Evolutionary conservation across 345 rosid species (phyloP).

Genomic region (Camelina neglecta): DNA sequence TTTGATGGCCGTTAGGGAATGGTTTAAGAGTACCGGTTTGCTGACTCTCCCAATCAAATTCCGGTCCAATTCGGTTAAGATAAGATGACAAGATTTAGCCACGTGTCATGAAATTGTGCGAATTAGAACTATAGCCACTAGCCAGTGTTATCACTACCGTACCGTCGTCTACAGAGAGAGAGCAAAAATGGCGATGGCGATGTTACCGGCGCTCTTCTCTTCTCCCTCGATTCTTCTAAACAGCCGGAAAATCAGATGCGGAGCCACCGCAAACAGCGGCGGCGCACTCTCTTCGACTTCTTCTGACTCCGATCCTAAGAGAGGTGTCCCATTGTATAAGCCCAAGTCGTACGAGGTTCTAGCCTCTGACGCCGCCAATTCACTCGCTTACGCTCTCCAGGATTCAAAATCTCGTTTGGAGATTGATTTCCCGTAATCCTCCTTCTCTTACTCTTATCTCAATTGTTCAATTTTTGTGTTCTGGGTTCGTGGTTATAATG

Average conservation of each 20-base stretch:
- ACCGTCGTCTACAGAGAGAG: slow-evolving; percentile 14
- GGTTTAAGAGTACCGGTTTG: neutral
- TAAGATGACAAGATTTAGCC: slow-evolving; percentile 6
- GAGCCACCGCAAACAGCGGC: slow-evolving; percentile 30
- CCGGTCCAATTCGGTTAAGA: slow-evolving; percentile 34
- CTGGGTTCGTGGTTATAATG: slow-evolving; percentile 21
- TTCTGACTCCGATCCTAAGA: slow-evolving; percentile 48
- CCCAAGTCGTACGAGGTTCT: slow-evolving; percentile 90
- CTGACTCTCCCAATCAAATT: neutral
- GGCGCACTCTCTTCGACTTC: slow-evolving; percentile 42
- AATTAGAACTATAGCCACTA: slow-evolving; percentile 34
- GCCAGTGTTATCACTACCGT: slow-evolving; percentile 23
- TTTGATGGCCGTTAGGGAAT: slow-evolving; percentile 25
- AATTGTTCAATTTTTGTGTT: neutral
- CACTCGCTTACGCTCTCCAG: slow-evolving; percentile 73
- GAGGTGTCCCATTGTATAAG: slow-evolving; percentile 80
- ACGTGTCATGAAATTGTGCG: slow-evolving; percentile 33
- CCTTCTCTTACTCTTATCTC: neutral
- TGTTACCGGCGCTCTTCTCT: slow-evolving; percentile 45
- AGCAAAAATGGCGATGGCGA: slow-evolving; percentile 41
- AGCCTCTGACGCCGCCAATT: slow-evolving; percentile 76
- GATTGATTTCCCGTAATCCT: slow-evolving; percentile 85
- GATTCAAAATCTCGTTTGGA: slow-evolving; percentile 79
- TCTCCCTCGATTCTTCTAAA: slow-evolving; percentile 20
- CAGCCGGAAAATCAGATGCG: slow-evolving; percentile 44